Conservation (phyloP, 805 yeast genomes). For the Candida fluviatilis region DNA sequence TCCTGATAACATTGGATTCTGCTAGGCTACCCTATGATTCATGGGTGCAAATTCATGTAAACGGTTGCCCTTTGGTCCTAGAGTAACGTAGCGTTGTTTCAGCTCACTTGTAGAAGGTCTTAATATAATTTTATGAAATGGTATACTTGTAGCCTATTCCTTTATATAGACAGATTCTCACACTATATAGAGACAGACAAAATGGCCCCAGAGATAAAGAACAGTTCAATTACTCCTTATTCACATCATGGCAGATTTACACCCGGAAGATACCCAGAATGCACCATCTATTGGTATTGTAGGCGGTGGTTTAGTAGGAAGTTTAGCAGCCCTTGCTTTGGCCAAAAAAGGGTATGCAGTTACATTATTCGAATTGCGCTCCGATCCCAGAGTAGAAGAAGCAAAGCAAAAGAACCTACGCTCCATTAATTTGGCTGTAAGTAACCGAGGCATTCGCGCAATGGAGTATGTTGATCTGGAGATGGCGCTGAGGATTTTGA, state of each 20-base stretch:
- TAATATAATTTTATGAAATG: background rate
- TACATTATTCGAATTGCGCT: slow-evolving; percentile 63
- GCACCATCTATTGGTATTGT: slow-evolving; percentile 46
- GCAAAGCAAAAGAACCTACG: slow-evolving; percentile 40
- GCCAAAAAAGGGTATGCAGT: slow-evolving; percentile 70
- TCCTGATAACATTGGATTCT: too few relatives aligned
- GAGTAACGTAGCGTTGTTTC: background rate
- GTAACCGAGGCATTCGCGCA: slow-evolving; percentile 76
- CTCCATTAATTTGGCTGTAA: slow-evolving; percentile 86
- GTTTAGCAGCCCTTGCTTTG: slow-evolving; percentile 78
- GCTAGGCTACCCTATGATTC: too few relatives aligned
- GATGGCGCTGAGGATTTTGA: slow-evolving; percentile 53
- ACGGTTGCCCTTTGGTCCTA: background rate
- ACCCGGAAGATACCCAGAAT: background rate
- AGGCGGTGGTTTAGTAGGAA: slow-evolving; percentile 92
- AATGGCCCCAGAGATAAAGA: too few relatives aligned
- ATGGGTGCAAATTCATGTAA: background rate
- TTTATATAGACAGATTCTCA: background rate
- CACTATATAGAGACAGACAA: background rate
- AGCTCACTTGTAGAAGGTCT: background rate
- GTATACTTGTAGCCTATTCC: background rate
- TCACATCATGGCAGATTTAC: background rate
- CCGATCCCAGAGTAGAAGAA: slow-evolving; percentile 51
- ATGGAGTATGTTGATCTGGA: slow-evolving; percentile 56
- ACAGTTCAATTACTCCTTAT: too few relatives aligned